These are phyloP conservation scores for Tylopilus vinaceipallidus DNA, from an alignment of 768 basidiomycete genomes.

Conservation along the genomic window DNA sequence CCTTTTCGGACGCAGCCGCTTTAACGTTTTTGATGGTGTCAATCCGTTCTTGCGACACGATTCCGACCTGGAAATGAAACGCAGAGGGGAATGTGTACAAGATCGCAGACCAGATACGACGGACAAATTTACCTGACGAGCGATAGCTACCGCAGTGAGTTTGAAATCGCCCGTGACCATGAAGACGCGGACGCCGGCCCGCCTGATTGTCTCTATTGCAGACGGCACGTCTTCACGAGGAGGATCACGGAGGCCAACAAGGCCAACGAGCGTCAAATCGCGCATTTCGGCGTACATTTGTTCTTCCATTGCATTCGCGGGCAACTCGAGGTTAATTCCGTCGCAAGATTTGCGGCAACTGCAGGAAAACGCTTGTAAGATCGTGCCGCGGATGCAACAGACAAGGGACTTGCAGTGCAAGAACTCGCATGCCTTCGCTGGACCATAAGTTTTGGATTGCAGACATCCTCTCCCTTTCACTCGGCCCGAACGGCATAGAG, in stretches of 20 bases:
- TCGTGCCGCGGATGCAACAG: not conserved
- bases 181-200: slow-evolving; percentile 52
- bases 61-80: slow-evolving; percentile 36
- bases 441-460: slow-evolving; percentile 43
- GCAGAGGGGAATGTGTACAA: not conserved
- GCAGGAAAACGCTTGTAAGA: no score
- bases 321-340: slow-evolving; percentile 18
- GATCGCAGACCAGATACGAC: not conserved
- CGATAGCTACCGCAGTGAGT: slow-evolving; percentile 52
- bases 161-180: slow-evolving; percentile 61
- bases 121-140: slow-evolving; percentile 37
- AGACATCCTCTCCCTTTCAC: slow-evolving; percentile 21
- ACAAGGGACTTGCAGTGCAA: slow-evolving; percentile 37
- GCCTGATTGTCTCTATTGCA: slow-evolving; percentile 45
- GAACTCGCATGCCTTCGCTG: slow-evolving; percentile 50
- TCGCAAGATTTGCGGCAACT: slow-evolving; percentile 32
- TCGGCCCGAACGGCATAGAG: slow-evolving; percentile 29
- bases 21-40: slow-evolving; percentile 33
- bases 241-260: slow-evolving; percentile 57
- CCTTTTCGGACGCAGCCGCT: slow-evolving; percentile 13
- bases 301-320: slow-evolving; percentile 34
- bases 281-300: slow-evolving; percentile 37
- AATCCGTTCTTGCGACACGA: slow-evolving; percentile 40
- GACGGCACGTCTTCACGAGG: slow-evolving; percentile 49
- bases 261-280: slow-evolving; percentile 46